phyloP scores from a whole-genome alignment of 805 yeast genomes.

The Torulaspora quercuum region DNA sequence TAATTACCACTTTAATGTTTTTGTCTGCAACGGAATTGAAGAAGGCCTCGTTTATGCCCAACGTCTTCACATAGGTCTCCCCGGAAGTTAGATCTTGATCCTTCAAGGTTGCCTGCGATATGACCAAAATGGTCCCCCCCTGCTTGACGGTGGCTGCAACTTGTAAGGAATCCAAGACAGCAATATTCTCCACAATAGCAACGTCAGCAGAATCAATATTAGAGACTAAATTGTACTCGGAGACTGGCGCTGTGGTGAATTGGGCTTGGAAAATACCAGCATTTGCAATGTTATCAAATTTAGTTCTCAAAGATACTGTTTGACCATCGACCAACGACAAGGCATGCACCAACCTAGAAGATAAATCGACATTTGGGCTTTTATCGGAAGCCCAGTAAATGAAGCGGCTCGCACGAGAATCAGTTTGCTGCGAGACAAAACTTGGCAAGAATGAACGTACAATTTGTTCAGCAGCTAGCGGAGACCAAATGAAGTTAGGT shows the following conservation, averaged over 20 bases:
- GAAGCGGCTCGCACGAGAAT: conserved; percentile 32
- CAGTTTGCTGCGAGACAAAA: conserved; percentile 16
- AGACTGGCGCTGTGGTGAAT: conserved; percentile 39
- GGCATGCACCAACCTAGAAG: conserved; percentile 64
- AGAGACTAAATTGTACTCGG: conserved; percentile 21
- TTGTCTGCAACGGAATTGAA: conserved; percentile 52
- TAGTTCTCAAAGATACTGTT: conserved; percentile 53
- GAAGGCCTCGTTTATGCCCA: conserved; percentile 47
- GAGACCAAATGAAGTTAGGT: conserved; percentile 54
- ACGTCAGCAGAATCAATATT: conserved; percentile 59
- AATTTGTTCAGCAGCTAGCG: conserved; percentile 49
- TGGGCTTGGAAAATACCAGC: conserved; percentile 79
- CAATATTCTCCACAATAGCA: conserved; percentile 58
- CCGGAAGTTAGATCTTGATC: conserved; percentile 37
- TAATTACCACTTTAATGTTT: conserved; percentile 48
- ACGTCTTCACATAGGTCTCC: conserved; percentile 47
- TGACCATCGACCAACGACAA: conserved; percentile 59
- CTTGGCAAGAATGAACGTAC: conserved; percentile 41
- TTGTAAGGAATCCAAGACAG: conserved; percentile 55
- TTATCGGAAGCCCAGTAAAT: conserved; percentile 70
- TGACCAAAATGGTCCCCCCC: conserved; percentile 52
- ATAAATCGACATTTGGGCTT: conserved; percentile 50
- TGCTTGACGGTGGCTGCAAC: conserved; percentile 56
- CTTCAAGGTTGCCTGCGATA: conserved; percentile 33
- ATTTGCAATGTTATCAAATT: conserved; percentile 64